These are phyloP conservation scores for Penicillium steckii DNA, from an alignment of 495 filamentous ascomycete genomes.

Conservation along the genomic window DNA sequence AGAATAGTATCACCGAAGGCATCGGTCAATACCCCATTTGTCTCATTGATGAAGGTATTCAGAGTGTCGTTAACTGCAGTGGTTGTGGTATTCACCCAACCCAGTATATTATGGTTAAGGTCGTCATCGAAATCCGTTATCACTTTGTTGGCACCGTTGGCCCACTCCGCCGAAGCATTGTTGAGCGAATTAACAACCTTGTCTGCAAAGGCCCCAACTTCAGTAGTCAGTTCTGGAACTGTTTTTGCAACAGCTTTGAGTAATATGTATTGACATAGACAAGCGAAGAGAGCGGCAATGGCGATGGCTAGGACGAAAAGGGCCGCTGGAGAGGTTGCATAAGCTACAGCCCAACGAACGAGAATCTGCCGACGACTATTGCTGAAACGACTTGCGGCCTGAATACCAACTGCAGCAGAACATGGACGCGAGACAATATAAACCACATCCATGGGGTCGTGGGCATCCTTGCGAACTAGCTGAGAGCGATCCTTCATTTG, in stretches of 20 bases:
- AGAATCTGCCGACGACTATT: conserved; percentile 66
- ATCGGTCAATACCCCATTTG: conserved; percentile 64
- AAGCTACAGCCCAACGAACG: conserved; percentile 82
- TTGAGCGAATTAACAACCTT: conserved; percentile 72
- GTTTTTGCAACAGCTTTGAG: conserved; percentile 70
- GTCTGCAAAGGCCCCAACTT: conserved; percentile 81
- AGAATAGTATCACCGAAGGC: conserved; percentile 83
- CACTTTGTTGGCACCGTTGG: conserved; percentile 69
- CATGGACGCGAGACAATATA: conserved; percentile 82
- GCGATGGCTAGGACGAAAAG: conserved; percentile 85
- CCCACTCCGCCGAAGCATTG: conserved; percentile 75
- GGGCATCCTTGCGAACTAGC: conserved; percentile 60
- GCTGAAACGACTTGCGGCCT: conserved; percentile 65
- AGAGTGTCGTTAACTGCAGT: conserved; percentile 81
- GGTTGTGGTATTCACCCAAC: conserved; percentile 85
- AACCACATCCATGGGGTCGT: conserved; percentile 84
- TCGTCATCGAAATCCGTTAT: conserved; percentile 65
- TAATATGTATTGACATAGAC: conserved; percentile 81
- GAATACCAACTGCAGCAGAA: conserved; percentile 68
- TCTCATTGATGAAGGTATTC: conserved; percentile 73
- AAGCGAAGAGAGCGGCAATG: conserved; percentile 79
- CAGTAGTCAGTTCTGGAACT: conserved; percentile 67
- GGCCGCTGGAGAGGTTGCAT: conserved; percentile 79
- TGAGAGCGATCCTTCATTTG: conserved; percentile 66
- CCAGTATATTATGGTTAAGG: conserved; percentile 81